Percentiles rank a stretch among this genome's conserved stretches.
phyloP scores from a whole-genome alignment of 352 stramenopile species.

The Phytophthora pseudosyringae region DNA sequence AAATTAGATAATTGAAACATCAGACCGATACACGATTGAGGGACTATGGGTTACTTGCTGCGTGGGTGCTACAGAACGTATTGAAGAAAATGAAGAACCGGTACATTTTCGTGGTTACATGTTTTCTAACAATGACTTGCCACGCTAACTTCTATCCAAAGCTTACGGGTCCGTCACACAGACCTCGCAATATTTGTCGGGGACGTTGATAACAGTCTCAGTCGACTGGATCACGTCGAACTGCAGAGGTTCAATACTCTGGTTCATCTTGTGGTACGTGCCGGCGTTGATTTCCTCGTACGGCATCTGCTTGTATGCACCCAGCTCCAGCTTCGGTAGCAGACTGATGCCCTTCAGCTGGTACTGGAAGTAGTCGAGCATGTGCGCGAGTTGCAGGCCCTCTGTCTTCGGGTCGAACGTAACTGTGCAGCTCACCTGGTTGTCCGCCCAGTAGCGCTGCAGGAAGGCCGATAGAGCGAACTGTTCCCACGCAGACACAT shows the following conservation, averaged over 20 bases:
- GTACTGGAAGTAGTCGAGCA: conserved; percentile 94
- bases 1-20: no score
- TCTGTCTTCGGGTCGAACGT: conserved; percentile 93
- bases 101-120: background rate
- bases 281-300: conserved; percentile 90
- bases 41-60: no score
- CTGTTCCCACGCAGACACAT: conserved; percentile 94
- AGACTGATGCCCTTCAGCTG: conserved; percentile 94
- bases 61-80: no score
- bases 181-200: conserved; percentile 67
- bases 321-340: conserved; percentile 79
- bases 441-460: conserved; percentile 95
- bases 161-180: conserved; percentile 36
- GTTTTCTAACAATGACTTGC: conserved; percentile 11
- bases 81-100: background rate
- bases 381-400: conserved; percentile 73
- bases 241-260: conserved; percentile 43
- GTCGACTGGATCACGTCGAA: conserved; percentile 51
- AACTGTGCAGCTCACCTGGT: conserved; percentile 95
- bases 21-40: no score
- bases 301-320: conserved; percentile 91
- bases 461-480: conserved; percentile 92
- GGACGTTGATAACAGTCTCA: conserved; percentile 44
- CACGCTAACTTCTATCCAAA: conserved; percentile 7
- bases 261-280: conserved; percentile 64